Percentiles rank a stretch among this genome's conserved stretches.
Evolutionary conservation across 768 basidiomycete species (phyloP).

Genomic region (Omphalotus guepiniiformis): DNA sequence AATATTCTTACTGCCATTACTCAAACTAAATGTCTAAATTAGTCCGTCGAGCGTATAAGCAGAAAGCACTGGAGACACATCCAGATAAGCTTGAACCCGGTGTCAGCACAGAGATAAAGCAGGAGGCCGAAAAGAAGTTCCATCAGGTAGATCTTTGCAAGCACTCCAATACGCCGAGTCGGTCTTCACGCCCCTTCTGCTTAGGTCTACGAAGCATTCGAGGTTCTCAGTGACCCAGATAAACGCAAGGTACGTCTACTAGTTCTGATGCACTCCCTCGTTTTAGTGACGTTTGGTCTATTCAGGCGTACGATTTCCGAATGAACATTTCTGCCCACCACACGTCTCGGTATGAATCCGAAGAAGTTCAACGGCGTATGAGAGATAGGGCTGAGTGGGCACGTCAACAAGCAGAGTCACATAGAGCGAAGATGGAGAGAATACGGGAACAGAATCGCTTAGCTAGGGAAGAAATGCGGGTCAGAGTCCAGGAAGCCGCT

Average conservation of each 20-base stretch:
- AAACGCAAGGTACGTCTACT: conserved; percentile 49
- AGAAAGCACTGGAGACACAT: conserved; percentile 65
- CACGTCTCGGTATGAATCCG: conserved; percentile 26
- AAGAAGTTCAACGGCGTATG: conserved; percentile 37
- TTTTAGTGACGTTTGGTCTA: conserved; percentile 6
- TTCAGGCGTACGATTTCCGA: conserved; percentile 45
- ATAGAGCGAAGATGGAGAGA: conserved; percentile 45
- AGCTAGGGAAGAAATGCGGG: conserved; percentile 32
- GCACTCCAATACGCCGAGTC: conserved; percentile 10
- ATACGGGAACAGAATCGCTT: conserved; percentile 27
- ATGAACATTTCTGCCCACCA: conserved; percentile 24
- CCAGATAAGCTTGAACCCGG: conserved; percentile 64
- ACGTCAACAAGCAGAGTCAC: conserved; percentile 42
- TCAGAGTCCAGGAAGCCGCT: conserved; percentile 37
- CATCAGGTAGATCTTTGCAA: conserved; percentile 44
- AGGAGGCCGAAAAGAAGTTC: conserved; percentile 53
- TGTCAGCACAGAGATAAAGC: conserved; percentile 47
- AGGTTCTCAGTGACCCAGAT: conserved; percentile 48
- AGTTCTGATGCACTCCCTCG: not conserved
- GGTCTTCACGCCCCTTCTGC: conserved; percentile 9
- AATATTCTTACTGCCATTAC: no score
- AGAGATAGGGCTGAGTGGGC: conserved; percentile 55
- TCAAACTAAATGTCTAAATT: no score
- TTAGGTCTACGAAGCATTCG: conserved; percentile 63
- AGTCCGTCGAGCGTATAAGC: conserved; percentile 69